phyloP scores from a whole-genome alignment of 805 yeast genomes.

The Hanseniaspora taiwanica region DNA sequence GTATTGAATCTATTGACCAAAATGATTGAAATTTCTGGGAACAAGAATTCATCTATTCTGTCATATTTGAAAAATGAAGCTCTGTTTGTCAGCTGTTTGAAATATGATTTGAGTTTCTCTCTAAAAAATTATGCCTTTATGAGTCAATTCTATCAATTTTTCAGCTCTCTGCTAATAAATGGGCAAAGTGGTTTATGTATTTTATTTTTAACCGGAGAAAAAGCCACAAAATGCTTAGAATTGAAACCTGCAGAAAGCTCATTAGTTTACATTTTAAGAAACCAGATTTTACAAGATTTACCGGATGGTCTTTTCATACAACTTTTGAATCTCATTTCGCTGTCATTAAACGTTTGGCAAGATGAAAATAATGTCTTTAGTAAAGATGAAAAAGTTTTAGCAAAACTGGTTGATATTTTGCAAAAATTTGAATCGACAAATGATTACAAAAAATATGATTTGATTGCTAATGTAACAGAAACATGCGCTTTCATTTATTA shows the following conservation, averaged over 20 bases:
- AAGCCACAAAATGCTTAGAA: constrained; percentile 26
- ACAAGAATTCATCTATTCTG: constrained; percentile 57
- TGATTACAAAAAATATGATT: constrained; percentile 30
- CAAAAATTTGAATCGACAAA: constrained; percentile 19
- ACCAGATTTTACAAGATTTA: constrained; percentile 35
- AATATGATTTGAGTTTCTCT: constrained; percentile 44
- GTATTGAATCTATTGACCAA: constrained; percentile 45
- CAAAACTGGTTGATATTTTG: constrained; percentile 25
- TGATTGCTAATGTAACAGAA: constrained; percentile 59
- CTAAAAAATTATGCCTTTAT: constrained; percentile 41
- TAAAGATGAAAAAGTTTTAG: constrained; percentile 29
- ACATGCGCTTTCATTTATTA: constrained; percentile 47
- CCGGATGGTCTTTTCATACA: constrained; percentile 56
- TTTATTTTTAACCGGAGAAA: constrained; percentile 40
- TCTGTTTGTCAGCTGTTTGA: constrained; percentile 44
- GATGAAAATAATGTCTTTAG: constrained; percentile 34
- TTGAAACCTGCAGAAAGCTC: constrained; percentile 23
- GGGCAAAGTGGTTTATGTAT: constrained; percentile 70
- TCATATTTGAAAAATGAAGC: constrained; percentile 58
- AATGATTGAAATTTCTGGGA: constrained; percentile 40
- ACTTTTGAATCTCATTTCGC: constrained; percentile 57
- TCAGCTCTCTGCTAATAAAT: constrained; percentile 55
- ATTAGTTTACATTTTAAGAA: constrained; percentile 41
- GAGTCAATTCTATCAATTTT: constrained; percentile 45
- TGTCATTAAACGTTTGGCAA: constrained; percentile 71